Conservation (phyloP, 805 yeast species). For the Tetrapisispora taiwanensis region DNA sequence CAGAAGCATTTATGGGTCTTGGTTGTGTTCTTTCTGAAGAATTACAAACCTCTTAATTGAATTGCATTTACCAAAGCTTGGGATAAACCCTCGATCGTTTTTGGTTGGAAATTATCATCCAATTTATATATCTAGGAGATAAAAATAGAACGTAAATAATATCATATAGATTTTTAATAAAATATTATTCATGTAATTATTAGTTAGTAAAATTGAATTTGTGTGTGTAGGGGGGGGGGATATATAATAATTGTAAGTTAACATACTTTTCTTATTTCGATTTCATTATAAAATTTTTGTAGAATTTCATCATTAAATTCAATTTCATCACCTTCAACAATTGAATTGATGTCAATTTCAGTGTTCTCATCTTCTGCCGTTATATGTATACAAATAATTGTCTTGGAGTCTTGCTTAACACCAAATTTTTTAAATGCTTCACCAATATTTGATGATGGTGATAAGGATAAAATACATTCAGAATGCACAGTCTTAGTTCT, state of each 20-base stretch:
- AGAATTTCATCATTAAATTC: constrained; percentile 29
- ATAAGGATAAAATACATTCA: constrained; percentile 57
- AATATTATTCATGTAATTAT: background rate
- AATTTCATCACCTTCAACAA: constrained; percentile 30
- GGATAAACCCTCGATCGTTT: constrained; percentile 25
- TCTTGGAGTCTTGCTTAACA: constrained; percentile 38
- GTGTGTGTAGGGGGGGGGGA: too few relatives aligned
- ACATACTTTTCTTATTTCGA: constrained; percentile 28
- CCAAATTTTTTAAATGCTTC: constrained; percentile 69
- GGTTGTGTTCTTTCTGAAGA: constrained; percentile 70
- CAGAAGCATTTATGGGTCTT: constrained; percentile 84
- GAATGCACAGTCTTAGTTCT: constrained; percentile 61
- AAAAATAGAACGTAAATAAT: background rate
- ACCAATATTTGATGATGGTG: constrained; percentile 57
- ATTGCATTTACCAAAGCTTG: constrained; percentile 39
- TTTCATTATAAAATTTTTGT: constrained; percentile 26
- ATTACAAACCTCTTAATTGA: constrained; percentile 36
- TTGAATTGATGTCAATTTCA: background rate
- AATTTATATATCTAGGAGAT: constrained; percentile 24
- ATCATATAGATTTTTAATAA: background rate
- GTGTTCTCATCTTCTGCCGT: constrained; percentile 17
- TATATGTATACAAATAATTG: constrained; percentile 45
- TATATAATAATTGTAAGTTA: background rate
- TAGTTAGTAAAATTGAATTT: background rate
- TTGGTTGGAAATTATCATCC: constrained; percentile 14